Base-by-base conservation (phyloP, 2,329 filamentous ascomycete species). In the Aureobasidium sp. region DNA sequence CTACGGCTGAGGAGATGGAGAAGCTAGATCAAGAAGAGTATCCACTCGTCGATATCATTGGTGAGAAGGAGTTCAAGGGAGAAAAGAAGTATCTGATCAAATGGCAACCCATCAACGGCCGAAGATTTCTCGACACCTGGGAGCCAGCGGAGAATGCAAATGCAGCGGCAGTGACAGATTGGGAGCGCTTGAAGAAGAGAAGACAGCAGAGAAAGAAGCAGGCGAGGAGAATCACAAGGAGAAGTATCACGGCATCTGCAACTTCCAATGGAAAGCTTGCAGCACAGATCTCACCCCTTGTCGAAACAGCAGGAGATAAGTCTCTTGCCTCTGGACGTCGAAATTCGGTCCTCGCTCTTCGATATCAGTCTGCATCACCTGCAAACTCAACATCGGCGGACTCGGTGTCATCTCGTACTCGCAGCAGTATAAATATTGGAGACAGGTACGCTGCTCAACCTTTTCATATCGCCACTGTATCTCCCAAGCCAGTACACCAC, bases 31-130 rank as follows among this genome's bases (percentile, higher is more conserved):
- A 58, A 31, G 17, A 17, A 20, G 55, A 58, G 22, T 58, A 47
- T 20, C 42, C 55, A 0, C n/a, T 58, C 1, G n/a, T 47, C 3
- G 55, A 58, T 9, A 58, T 58, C 1, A 29, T 58, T 11, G 42
- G 39, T 12, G 55, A 58, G 20, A 58, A 29, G 14, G 5, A 4
- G 3, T 7, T 37, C 14, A n/a, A 25, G 2, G 55, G 55, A 2
- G 29, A 36, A 3, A 42, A 31, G 25, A 47, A 48, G n/a, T 58
- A 58, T 14, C 29, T 47, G 29, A 58, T 58, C 20, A 45, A 58
- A 20, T 58, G 55, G 55, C 5, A 58, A n/a, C 55, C 55, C n/a
- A 58, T 58, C 25, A 22, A 47, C 14, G 55, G 55, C 4, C 25
- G 55, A 27, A 7, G 9, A 20, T 58, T 58, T 12, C 12, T 36